Evolutionary conservation across 805 yeast species (phyloP), one percentile per base, ranked within the genome.

Genomic region (Kregervanrija pseudodelftensis): DNA sequence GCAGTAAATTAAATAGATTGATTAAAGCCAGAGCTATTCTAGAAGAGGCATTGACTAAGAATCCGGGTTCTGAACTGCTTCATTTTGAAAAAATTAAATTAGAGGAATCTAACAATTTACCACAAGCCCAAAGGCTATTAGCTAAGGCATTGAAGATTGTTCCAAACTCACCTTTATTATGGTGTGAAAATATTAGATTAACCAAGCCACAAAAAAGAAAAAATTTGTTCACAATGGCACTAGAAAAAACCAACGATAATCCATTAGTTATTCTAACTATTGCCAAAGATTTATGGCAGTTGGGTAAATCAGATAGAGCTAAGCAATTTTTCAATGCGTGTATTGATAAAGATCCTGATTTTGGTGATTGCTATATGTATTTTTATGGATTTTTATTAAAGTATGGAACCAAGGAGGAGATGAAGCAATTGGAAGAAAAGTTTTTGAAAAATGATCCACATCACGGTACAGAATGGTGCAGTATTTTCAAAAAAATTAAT

Each of bases 361-460:
- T 69, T 56, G 97, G 95, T 4, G 97, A 90, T 61, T 63, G 73
- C 3, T 88, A 95, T 84, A 75, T 79, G 1, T 82, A 88, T 82
- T 56, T 70, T 40, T 77, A 75, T 52, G 67, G 70, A 28, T 77
- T 73, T 49, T 45, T 68, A 37, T 41, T 51, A 15, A 73, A 69
- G 48, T 65, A 64, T 40, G 74, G 72, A 2, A 52, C 60, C 4
- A 57, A 54, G 5, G 64, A 59, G 2, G 79, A 74, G 11, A 37
- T 62, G n/a, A 54, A 58, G 3, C 49, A 52, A 5, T 55, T 80
- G 34, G 49, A 71, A 17, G 47, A 52, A 5, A 56, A 58, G 17
- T 75, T 77, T 33, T 30, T 31, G 5, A 45, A 48, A 11, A 76
- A 73, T 2, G 79, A 74, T 36, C 86, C 91, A 1, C 73, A 71